Base-by-base conservation (phyloP, 1,139 yeast genomes). In the Sugiyamaella paludigena region DNA sequence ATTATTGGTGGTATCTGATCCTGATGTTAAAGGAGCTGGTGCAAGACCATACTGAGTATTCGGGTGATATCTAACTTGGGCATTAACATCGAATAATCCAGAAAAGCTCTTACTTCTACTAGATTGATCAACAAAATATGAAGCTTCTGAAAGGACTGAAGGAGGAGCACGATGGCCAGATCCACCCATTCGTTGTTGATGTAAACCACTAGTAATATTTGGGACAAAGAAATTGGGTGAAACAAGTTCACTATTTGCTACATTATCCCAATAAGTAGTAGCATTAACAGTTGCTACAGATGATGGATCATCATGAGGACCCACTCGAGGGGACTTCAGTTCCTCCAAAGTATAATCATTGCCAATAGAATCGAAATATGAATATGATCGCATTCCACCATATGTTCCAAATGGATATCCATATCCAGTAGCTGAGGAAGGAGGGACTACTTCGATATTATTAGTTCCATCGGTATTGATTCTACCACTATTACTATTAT, bases 221-320 rank as follows among this genome's bases (percentile, higher is more conserved):
- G 47, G 47, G 11, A 45, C 45, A 32, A 45, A 36, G 46, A 50
- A 54, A 43, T 55, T 53, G 16, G 59, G 61, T 12, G 60, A 53
- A 12, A 58, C 59, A 19, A 55, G 51, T 48, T 58, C 62, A 29
- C 54, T 50, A 48, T 58, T 58, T 27, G 57, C 46, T 10, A 57
- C 50, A 36, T 58, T 58, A 40, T 58, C 62, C 62, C 62, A 58
- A 47, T 58, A 58, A 7, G 58, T 54, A 26, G 47, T 36, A 36
- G 42, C 39, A 7, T 24, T n/a, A 15, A 11, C 28, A 27, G 10
- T 7, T n/a, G 26, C 27, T 12, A 36, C 2, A 4, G 44, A n/a
- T 15, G 44, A 38, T 26, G 36, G 29, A 9, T 31, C 33, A 15
- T 48, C 49, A 37, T 42, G 32, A 36, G 43, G 40, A 15, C 51